phyloP scores from a whole-genome alignment of 1,284 basidiomycete genomes.

The Rhodotorula sp. region DNA sequence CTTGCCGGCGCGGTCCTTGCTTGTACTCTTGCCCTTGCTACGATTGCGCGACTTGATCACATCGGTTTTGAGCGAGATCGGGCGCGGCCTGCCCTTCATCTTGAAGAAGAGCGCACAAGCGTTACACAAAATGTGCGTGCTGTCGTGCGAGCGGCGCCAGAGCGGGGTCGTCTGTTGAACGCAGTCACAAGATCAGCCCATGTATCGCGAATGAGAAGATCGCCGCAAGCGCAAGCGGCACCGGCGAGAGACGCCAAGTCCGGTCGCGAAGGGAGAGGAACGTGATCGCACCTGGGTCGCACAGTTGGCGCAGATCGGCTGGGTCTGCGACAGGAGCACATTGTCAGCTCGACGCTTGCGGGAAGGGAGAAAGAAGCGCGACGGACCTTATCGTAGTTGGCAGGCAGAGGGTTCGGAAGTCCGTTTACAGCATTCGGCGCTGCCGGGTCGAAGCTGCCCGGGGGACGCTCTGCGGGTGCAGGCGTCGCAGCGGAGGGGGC shows the following conservation, averaged over 20 bases:
- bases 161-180: constrained; percentile 47
- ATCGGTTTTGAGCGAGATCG: constrained; percentile 50
- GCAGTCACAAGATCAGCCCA: background rate
- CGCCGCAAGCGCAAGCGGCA: background rate
- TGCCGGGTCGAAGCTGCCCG: constrained; percentile 24
- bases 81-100: constrained; percentile 49
- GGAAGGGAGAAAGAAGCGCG: background rate
- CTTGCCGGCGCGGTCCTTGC: constrained; percentile 37
- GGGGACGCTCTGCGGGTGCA: constrained; percentile 6
- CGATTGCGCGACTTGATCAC: constrained; percentile 49
- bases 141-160: constrained; percentile 48
- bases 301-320: constrained; percentile 45
- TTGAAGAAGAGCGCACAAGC: constrained; percentile 50
- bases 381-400: constrained; percentile 38
- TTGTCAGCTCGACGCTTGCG: background rate
- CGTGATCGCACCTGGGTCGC: constrained; percentile 36
- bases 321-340: constrained; percentile 16
- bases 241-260: background rate
- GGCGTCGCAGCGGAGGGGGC: background rate
- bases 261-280: background rate
- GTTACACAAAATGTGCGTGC: constrained; percentile 48
- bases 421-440: constrained; percentile 35
- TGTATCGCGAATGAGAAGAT: background rate
- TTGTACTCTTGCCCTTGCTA: constrained; percentile 45
- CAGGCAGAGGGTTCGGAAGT: constrained; percentile 27